phyloP scores from a whole-genome alignment of 805 yeast species.

The Kurtzmaniella cleridarum region DNA sequence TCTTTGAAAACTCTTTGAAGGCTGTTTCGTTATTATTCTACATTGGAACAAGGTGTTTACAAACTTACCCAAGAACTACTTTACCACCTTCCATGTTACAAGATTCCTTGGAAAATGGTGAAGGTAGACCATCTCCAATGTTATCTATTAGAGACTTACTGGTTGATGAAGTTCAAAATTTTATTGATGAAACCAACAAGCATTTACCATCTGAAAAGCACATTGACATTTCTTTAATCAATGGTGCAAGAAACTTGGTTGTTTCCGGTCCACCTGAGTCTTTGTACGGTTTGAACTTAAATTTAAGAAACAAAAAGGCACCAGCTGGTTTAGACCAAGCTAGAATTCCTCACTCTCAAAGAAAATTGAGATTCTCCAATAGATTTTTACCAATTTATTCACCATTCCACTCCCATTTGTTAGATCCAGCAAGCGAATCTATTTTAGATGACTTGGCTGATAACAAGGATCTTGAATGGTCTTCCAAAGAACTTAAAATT shows the following conservation, averaged over 20 bases:
- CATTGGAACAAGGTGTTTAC: constrained; percentile 89
- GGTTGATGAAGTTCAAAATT: constrained; percentile 68
- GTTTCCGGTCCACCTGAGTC: constrained; percentile 98
- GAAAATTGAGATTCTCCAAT: constrained; percentile 89
- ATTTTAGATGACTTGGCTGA: constrained; percentile 60
- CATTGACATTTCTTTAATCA: constrained; percentile 82
- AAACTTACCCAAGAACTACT: constrained; percentile 87
- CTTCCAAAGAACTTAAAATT: constrained; percentile 52
- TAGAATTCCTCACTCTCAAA: constrained; percentile 86
- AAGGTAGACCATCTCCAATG: constrained; percentile 98
- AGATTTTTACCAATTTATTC: constrained; percentile 92
- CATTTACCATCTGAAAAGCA: constrained; percentile 92
- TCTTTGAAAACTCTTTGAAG: constrained; percentile 63
- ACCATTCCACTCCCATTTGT: constrained; percentile 92
- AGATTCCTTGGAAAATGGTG: constrained; percentile 89
- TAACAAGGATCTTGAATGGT: constrained; percentile 53
- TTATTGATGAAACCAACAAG: constrained; percentile 80
- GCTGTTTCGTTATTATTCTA: constrained; percentile 84
- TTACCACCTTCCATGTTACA: constrained; percentile 89
- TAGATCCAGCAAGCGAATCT: constrained; percentile 62
- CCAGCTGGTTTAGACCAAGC: constrained; percentile 93
- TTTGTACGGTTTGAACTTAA: constrained; percentile 87
- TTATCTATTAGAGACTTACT: constrained; percentile 87
- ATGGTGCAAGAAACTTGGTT: constrained; percentile 94
- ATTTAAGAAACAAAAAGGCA: constrained; percentile 91